Evolutionary conservation across 2,329 filamentous ascomycete genomes (phyloP), one percentile per base, ranked within the genome.

Genomic region (Aureobasidium sp.): DNA sequence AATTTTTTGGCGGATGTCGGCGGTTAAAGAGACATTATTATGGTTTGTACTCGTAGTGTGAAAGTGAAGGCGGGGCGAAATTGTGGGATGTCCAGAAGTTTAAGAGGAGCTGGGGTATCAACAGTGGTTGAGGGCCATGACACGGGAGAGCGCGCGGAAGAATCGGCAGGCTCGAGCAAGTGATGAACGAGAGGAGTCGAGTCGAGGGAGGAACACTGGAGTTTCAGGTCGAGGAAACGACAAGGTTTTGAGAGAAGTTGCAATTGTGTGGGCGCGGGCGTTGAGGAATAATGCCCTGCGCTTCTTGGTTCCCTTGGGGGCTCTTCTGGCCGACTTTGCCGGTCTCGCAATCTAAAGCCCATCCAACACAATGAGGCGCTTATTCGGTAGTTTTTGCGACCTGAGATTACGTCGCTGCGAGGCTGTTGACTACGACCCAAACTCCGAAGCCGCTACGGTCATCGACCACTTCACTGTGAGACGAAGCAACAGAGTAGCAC

Each of bases 21-120:
- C 42, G 40, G 54, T 48, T 58, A 48, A 39, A 59, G 52, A 59
- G 35, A 48, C 57, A 60, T 50, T 50, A 50, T 60, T 42, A 50
- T 60, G 33, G 45, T 59, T 59, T 37, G 54, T 58, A 27, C 27
- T 29, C 27, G 2, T 29, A 33, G 42, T 59, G 54, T 27, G 42
- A 19, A 59, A 59, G 42, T 59, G 27, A 42, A 50, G 45, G 57
- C 57, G 57, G 44, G 57, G 45, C 44, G 57, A 40, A 33, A 17
- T 27, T 37, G 45, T 49, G 57, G 57, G 44, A 60, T 49, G 45
- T 50, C 31, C 44, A 50, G 57, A 39, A 31, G 37, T 24, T 31
- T 40, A 24, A 24, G 40, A 7, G 11, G 24, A 49, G 22, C 27
- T 33, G 24, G 40, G 45, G 57, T 40, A 33, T 60, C 57, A 49